Conservation (phyloP, 192 early-diverging fungal species). For the Podila epigama region DNA sequence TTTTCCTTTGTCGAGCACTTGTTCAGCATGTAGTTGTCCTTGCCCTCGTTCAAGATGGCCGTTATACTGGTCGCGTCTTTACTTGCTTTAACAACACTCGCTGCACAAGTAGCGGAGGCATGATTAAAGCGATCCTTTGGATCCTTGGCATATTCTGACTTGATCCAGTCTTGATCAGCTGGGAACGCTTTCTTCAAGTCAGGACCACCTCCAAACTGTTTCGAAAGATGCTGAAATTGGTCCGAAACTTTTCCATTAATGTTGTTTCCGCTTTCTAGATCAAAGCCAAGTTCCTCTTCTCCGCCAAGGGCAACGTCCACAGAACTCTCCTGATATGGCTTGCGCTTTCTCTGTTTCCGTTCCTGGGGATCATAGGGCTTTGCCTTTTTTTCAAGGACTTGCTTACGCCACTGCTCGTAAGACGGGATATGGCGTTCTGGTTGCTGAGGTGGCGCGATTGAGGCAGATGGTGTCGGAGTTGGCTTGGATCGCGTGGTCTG, state of each 20-base stretch:
- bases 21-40: conserved; percentile 97
- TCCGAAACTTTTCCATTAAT: conserved; percentile 15
- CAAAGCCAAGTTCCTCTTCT: conserved; percentile 42
- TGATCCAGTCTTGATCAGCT: conserved; percentile 22
- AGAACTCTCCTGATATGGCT: conserved; percentile 39
- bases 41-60: conserved; percentile 86
- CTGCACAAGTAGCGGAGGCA: conserved; percentile 94
- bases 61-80: conserved; percentile 83
- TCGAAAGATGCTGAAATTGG: conserved; percentile 11
- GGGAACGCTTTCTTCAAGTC: conserved; percentile 9
- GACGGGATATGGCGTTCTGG: conserved; percentile 34
- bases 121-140: conserved; percentile 94
- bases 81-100: conserved; percentile 84
- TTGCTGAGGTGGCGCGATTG: not conserved
- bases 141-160: conserved; percentile 55
- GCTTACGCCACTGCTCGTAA: conserved; percentile 46
- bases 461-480: not conserved
- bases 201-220: conserved; percentile 27
- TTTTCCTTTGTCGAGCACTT: conserved; percentile 78
- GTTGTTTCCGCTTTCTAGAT: conserved; percentile 22
- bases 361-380: conserved; percentile 24
- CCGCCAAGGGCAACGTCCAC: conserved; percentile 39
- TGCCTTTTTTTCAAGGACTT: conserved; percentile 33
- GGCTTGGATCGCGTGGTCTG: not conserved
- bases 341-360: conserved; percentile 34